Base-by-base conservation (phyloP, 768 basidiomycete species). In the Gyrodon lividus region DNA sequence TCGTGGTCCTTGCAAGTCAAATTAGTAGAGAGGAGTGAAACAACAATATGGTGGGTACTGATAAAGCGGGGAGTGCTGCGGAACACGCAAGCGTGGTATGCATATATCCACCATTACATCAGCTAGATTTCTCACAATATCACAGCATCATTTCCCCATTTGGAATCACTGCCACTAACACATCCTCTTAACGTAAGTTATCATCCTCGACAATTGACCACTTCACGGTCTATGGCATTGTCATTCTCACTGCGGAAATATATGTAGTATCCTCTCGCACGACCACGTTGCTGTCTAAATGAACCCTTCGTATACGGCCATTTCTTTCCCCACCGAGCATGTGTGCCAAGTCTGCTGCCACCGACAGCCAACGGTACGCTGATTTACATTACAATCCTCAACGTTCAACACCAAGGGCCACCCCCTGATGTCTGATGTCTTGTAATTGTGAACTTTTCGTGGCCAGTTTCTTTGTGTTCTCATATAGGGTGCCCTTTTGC, bases 91-190 rank as follows among this genome's bases (percentile, higher is more conserved):
- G 54, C 55, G 47, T 33, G n/a, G n/a, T n/a, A n/a, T 46, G 63
- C 65, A 71, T 71, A 69, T 69, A 70, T 60, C 59, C 57, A 66
- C 54, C 39, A 49, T 70, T 66, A 68, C 56, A 69, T 69, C 67
- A 70, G 63, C 62, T 13, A 9, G 20, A 6, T 52, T 63, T 68
- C 68, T 56, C 68, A 70, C 64, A 47, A 10, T 44, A n/a, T 46
- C 57, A 59, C 69, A 46, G 67, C 66, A 59, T 42, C 33, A 39
- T 41, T 28, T 6, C 26, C 46, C 17, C 8, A 39, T 39, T 60
- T 60, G 54, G 39, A 60, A 28, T 35, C 39, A 24, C 42, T 26
- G n/a, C 4, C 30, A 12, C 4, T 17, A 50, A 35, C 9, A 59
- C 37, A 59, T 55, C 52, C 49, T 2, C 23, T 40, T 61, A 55